These are phyloP conservation scores for Tarenaya hassleriana DNA, from an alignment of 345 rosid genomes.

Conservation along the genomic window DNA sequence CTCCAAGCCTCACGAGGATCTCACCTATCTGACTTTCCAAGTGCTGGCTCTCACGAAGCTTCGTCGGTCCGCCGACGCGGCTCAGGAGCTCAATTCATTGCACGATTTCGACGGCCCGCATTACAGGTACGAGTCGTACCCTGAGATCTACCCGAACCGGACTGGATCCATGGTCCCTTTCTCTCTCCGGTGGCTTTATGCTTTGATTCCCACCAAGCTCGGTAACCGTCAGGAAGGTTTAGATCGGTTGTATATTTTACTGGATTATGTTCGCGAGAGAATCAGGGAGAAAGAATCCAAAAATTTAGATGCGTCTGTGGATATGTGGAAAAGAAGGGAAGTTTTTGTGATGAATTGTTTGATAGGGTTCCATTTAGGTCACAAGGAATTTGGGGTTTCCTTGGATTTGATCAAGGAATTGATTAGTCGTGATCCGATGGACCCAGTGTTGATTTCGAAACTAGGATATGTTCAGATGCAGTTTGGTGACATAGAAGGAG, in stretches of 20 bases:
- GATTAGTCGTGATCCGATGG: conserved; percentile 37
- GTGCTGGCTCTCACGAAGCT: conserved; percentile 74
- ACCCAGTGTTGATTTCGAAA: conserved; percentile 62
- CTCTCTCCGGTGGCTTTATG: conserved; percentile 75
- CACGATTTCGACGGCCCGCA: conserved; percentile 68
- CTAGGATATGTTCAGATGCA: conserved; percentile 89
- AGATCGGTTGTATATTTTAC: conserved; percentile 69
- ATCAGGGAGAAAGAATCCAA: conserved; percentile 29
- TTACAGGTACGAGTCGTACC: conserved; percentile 72
- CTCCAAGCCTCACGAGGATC: conserved; percentile 71
- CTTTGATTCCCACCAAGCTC: conserved; percentile 55
- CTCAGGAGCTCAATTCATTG: conserved; percentile 63
- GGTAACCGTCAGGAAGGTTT: conserved; percentile 60
- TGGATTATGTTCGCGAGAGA: conserved; percentile 50
- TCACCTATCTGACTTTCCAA: conserved; percentile 73
- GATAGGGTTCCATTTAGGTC: conserved; percentile 59
- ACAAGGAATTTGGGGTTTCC: conserved; percentile 64
- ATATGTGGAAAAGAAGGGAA: conserved; percentile 66
- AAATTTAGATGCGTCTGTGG: conserved; percentile 30
- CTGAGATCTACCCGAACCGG: conserved; percentile 54
- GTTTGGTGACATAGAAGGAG: conserved; percentile 80
- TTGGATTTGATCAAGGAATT: conserved; percentile 54
- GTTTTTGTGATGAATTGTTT: conserved; percentile 56
- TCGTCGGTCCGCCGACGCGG: conserved; percentile 78
- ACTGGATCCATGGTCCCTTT: conserved; percentile 93